Evolutionary conservation across 371 early-diverging fungal genomes (phyloP), one percentile per base, ranked within the genome.

Genomic region (Mortierella sp.): DNA sequence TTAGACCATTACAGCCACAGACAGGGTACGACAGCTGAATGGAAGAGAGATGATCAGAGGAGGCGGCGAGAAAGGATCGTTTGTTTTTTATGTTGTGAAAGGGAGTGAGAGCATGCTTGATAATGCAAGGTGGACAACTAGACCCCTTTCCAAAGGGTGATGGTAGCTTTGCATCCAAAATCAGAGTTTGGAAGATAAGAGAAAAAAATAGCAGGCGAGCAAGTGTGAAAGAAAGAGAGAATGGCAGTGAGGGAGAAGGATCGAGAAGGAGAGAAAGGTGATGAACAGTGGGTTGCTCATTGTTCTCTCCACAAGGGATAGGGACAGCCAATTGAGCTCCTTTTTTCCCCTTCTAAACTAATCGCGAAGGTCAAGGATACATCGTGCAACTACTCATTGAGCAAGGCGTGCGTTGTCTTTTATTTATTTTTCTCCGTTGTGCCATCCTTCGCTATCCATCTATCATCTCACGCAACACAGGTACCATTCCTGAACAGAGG

Each of bases 131-230:
- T 4, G 6, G 31, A 37, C 34, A 64, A 21, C 19, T 31, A 64
- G 64, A 21, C 19, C 34, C n/a, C 37, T 46, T 46, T 46, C 19
- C 64, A 64, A 40, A 19, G 37, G 54, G 24, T 16, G 64, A 37
- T 8, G 40, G 43, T 37, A 19, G 34, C 14, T 19, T 40, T 24
- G 67, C 40, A 67, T 67, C 67, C 67, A 67, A 67, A 40, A 67
- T 67, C 67, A 67, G 43, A 67, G 67, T 67, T 67, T 67, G 67
- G 21, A 21, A 67, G 67, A 67, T 67, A 67, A 67, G 67, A 67
- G 14, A 21, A 34, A 24, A 37, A 64, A 67, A 19, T 61, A 26
- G 34, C 61, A 61, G 61, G 37, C 34, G 31, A 61, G 61, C 34
- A 61, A 31, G 34, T 31, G 28, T 14, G 16, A 0, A 16, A 34